Evolutionary conservation across 2,329 filamentous ascomycete species (phyloP).

Genomic region (Scortechinia acanthostroma): DNA sequence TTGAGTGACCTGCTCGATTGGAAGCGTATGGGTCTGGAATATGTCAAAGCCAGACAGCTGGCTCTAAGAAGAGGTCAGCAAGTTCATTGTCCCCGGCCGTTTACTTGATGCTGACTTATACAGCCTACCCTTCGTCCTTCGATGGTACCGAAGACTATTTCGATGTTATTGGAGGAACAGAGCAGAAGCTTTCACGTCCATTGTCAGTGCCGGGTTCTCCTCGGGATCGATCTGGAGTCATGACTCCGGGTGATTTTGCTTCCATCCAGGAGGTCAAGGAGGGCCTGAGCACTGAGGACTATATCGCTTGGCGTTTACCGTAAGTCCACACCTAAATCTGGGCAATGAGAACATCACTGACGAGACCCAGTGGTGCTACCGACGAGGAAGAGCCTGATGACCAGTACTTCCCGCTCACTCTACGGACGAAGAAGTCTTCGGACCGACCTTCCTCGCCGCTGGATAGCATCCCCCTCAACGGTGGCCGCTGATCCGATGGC

Average conservation of each 20-base stretch:
- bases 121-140: constrained; percentile 87
- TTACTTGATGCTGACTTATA: too few relatives aligned
- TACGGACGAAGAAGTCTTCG: constrained; percentile 32
- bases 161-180: constrained; percentile 84
- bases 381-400: constrained; percentile 88
- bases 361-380: constrained; percentile 32
- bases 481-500: too few relatives aligned
- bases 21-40: constrained; percentile 99
- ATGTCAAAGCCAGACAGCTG: constrained; percentile 92
- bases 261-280: constrained; percentile 91
- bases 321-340: constrained; percentile 47
- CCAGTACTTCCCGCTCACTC: constrained; percentile 64
- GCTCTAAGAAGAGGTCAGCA: constrained; percentile 79
- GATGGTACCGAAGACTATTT: constrained; percentile 70
- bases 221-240: constrained; percentile 86
- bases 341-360: not conserved
- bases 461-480: not conserved
- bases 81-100: too few relatives aligned
- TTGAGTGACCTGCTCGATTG: constrained; percentile 92
- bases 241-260: constrained; percentile 97
- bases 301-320: constrained; percentile 96
- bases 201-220: constrained; percentile 92
- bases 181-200: constrained; percentile 90
- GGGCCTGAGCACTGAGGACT: constrained; percentile 90
- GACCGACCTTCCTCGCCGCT: not conserved